Percentiles rank a stretch among this genome's conserved stretches.
Conservation (phyloP, 2,329 filamentous ascomycete genomes). For the Nigrospora osmanthi region DNA sequence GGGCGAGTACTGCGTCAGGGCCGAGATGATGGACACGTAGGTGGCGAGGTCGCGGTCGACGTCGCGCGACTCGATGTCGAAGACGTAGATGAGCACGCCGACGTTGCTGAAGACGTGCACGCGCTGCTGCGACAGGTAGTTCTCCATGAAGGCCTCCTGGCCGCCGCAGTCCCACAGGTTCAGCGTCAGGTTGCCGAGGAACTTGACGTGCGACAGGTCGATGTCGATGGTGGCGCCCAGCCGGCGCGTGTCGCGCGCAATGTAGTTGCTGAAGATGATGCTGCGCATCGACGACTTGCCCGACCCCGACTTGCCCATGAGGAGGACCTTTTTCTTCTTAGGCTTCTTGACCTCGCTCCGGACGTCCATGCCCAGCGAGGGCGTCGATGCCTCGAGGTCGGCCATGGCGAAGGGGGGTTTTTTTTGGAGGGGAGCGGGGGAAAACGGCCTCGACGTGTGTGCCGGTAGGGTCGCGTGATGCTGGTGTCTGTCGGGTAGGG, state of each 20-base stretch:
- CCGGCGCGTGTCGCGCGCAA: constrained; percentile 87
- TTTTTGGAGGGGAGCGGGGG: too few relatives aligned
- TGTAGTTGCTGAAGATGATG: constrained; percentile 99
- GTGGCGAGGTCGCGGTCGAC: constrained; percentile 88
- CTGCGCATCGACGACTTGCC: constrained; percentile 98
- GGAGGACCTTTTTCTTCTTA: constrained; percentile 80
- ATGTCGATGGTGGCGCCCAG: constrained; percentile 97
- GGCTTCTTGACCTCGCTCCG: constrained; percentile 53
- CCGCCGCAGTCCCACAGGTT: constrained; percentile 99
- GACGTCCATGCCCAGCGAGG: constrained; percentile 22
- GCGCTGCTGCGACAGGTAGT: constrained; percentile 92
- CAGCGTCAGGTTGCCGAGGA: constrained; percentile 92
- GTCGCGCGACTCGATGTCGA: constrained; percentile 94
- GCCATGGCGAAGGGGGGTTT: constrained; percentile 10
- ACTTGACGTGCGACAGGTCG: constrained; percentile 96
- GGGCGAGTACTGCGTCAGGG: constrained; percentile 76
- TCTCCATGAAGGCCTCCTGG: constrained; percentile 98
- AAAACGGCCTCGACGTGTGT: too few relatives aligned
- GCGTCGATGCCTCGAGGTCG: constrained; percentile 17
- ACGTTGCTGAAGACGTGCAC: constrained; percentile 96
- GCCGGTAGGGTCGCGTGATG: too few relatives aligned
- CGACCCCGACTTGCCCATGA: constrained; percentile 94
- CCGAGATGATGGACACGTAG: constrained; percentile 84
- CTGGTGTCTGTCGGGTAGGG: too few relatives aligned
- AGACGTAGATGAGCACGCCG: constrained; percentile 96